Evolutionary conservation across 768 basidiomycete species (phyloP).

Genomic region (Mycena crocata): DNA sequence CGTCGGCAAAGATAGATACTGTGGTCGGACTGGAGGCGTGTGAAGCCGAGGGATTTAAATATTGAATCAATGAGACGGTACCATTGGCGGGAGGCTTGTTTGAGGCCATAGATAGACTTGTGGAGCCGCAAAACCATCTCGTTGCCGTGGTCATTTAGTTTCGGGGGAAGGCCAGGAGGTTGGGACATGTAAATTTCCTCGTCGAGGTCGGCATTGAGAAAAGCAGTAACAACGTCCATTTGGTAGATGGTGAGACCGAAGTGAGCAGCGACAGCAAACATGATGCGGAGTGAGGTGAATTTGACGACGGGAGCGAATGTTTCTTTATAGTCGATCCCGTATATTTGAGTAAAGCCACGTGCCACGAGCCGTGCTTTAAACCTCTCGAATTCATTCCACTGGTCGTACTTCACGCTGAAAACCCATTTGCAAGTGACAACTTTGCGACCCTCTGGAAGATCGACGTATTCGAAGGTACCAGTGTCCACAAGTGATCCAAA

Average conservation of each 20-base stretch:
- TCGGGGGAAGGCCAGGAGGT: slow-evolving; percentile 1
- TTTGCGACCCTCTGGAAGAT: neutral
- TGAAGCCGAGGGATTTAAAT: slow-evolving; percentile 1
- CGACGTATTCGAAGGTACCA: neutral
- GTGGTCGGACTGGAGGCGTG: slow-evolving; percentile 7
- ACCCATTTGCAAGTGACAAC: slow-evolving; percentile 4
- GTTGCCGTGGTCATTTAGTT: neutral
- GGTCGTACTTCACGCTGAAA: neutral
- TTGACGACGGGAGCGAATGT: slow-evolving; percentile 2
- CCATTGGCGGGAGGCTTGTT: slow-evolving; percentile 3
- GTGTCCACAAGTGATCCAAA: slow-evolving; percentile 5
- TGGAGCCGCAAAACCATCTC: slow-evolving; percentile 3
- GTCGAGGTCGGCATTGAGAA: neutral
- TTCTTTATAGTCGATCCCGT: neutral
- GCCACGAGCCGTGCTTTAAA: slow-evolving; percentile 3
- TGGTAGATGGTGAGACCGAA: neutral
- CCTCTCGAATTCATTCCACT: slow-evolving; percentile 4
- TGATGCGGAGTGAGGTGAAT: slow-evolving; percentile 1
- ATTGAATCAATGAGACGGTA: slow-evolving; percentile 1
- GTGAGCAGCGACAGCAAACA: slow-evolving; percentile 1
- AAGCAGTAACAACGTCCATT: slow-evolving; percentile 3
- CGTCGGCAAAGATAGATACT: slow-evolving; percentile 15
- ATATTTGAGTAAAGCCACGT: neutral
- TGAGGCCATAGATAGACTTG: slow-evolving; percentile 1
- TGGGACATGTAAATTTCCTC: slow-evolving; percentile 16